Evolutionary conservation across 1,139 yeast genomes (phyloP).

Genomic region (Spathaspora sp.): DNA sequence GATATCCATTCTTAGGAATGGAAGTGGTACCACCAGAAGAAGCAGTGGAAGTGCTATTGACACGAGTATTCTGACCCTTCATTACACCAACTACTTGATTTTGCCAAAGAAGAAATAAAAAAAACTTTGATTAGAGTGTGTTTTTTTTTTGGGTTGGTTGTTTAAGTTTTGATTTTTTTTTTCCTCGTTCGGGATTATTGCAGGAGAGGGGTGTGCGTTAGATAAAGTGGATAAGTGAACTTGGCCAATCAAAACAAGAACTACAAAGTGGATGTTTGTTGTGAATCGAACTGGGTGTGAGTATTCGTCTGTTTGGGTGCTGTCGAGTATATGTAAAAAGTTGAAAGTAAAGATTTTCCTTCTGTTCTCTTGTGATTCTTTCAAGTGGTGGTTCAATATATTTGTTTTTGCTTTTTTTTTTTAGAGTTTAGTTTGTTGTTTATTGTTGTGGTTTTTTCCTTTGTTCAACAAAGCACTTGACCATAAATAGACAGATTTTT

Average conservation of each 20-base stretch:
- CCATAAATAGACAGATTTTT: not conserved
- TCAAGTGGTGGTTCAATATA: not conserved
- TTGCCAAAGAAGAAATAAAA: not conserved
- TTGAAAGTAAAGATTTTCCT: not conserved
- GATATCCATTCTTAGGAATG: slow-evolving; percentile 25
- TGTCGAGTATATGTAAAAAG: no score
- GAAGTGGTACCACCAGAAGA: slow-evolving; percentile 3
- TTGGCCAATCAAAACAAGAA: no score
- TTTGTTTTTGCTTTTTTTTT: not conserved
- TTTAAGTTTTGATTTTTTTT: no score
- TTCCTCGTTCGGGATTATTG: no score
- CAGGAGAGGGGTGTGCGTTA: no score
- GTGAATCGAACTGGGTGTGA: no score
- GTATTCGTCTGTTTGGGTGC: no score
- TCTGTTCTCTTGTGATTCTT: not conserved
- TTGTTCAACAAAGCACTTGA: not conserved
- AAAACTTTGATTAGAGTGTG: not conserved
- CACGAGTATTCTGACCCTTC: slow-evolving; percentile 26
- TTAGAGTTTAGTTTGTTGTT: not conserved
- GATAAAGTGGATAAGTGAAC: no score
- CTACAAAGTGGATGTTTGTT: no score
- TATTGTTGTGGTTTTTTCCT: not conserved
- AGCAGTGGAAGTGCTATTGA: slow-evolving; percentile 3
- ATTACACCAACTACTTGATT: slow-evolving; percentile 10
- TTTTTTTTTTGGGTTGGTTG: not conserved